phyloP scores from a whole-genome alignment of 495 filamentous ascomycete species.

The Mytilinidion resinicola region DNA sequence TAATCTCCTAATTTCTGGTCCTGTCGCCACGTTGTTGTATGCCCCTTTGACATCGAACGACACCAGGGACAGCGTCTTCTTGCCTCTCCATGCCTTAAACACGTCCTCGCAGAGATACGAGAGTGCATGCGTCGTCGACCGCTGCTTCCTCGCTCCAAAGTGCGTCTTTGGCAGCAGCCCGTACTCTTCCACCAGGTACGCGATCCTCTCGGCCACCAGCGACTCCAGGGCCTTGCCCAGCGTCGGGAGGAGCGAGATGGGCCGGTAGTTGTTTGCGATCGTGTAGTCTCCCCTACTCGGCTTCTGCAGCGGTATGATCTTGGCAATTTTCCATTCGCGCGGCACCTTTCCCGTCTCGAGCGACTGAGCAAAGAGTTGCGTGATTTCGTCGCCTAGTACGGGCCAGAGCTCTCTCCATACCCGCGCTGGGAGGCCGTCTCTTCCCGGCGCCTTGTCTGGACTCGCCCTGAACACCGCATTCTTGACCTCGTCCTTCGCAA shows the following conservation, averaged over 20 bases:
- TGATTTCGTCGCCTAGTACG: conserved; percentile 13
- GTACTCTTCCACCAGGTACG: conserved; percentile 18
- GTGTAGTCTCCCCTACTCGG: conserved; percentile 20
- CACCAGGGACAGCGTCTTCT: conserved; percentile 31
- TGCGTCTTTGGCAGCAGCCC: conserved; percentile 22
- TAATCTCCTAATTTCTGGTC: conserved; percentile 34
- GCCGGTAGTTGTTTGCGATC: conserved; percentile 20
- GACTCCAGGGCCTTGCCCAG: conserved; percentile 25
- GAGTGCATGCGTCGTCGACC: conserved; percentile 20
- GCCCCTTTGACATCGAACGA: conserved; percentile 42
- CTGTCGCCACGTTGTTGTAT: conserved; percentile 39
- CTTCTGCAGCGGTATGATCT: conserved; percentile 25
- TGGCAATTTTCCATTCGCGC: conserved; percentile 17
- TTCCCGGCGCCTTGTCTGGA: conserved; percentile 22
- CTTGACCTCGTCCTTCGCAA: conserved; percentile 19
- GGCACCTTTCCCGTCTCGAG: conserved; percentile 9
- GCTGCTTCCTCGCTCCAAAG: conserved; percentile 28
- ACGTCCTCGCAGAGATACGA: conserved; percentile 32
- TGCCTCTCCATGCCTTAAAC: conserved; percentile 27
- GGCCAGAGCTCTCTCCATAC: conserved; percentile 26
- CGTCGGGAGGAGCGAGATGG: conserved; percentile 24
- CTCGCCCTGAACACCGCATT: conserved; percentile 15
- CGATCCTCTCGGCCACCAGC: conserved; percentile 20
- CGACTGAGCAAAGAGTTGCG: conserved; percentile 11
- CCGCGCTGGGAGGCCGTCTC: conserved; percentile 11